Evolutionary conservation across 257 asterid species (phyloP).

Genomic region (Nemophila menziesii): DNA sequence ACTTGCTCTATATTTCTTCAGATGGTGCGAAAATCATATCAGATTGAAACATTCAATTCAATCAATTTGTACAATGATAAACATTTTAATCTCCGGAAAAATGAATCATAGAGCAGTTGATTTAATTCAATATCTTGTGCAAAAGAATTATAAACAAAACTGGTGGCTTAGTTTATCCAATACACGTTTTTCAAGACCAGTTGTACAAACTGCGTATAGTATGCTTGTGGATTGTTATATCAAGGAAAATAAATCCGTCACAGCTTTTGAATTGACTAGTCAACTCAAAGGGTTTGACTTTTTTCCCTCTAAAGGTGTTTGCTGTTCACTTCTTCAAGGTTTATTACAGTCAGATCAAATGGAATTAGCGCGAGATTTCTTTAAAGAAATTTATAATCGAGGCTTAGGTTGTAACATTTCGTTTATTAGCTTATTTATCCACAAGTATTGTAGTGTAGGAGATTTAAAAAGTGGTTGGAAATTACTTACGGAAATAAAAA

Average conservation of each 20-base stretch:
- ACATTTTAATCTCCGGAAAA: constrained; percentile 16
- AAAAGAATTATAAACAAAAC: constrained; percentile 9
- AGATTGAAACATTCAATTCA: constrained; percentile 4
- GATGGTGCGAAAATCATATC: constrained; percentile 8
- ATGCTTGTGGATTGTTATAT: constrained; percentile 17
- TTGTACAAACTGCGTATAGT: constrained; percentile 9
- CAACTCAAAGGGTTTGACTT: constrained; percentile 10
- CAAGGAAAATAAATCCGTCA: constrained; percentile 4
- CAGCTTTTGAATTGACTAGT: constrained; percentile 8
- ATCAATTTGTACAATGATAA: constrained; percentile 13
- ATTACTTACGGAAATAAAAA: constrained; percentile 12
- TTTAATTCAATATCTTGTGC: constrained; percentile 10
- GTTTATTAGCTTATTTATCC: constrained; percentile 14
- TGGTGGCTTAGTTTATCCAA: constrained; percentile 12
- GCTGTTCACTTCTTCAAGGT: constrained; percentile 13
- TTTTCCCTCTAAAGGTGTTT: constrained; percentile 16
- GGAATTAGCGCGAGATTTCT: constrained; percentile 14
- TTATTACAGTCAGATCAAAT: constrained; percentile 9
- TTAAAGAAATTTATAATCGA: constrained; percentile 14
- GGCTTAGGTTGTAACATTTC: constrained; percentile 11
- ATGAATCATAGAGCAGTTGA: constrained; percentile 17
- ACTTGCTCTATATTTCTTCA: constrained; percentile 13
- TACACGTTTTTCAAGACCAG: constrained; percentile 9
- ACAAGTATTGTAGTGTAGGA: constrained; percentile 10
- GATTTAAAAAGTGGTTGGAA: constrained; percentile 17